Conservation (phyloP, 2,329 filamentous ascomycete genomes). For the Curvularia sp. region DNA sequence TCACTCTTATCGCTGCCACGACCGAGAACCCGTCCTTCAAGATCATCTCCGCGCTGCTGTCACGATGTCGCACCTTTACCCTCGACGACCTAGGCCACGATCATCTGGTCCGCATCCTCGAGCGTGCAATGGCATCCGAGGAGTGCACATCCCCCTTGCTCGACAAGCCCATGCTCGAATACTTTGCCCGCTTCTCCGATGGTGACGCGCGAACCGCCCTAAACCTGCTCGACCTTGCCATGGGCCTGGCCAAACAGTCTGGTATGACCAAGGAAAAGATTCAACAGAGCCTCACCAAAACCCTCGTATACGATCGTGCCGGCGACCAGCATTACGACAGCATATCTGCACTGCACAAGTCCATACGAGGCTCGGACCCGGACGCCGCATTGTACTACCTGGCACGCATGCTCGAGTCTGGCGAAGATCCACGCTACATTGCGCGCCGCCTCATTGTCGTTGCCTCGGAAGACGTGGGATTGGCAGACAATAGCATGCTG, state of each 20-base stretch:
- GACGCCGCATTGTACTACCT: conserved; percentile 95
- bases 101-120: conserved; percentile 75
- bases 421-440: conserved; percentile 91
- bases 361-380: conserved; percentile 83
- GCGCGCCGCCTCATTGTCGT: conserved; percentile 93
- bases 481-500: conserved; percentile 86
- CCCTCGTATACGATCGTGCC: conserved; percentile 90
- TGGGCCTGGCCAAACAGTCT: conserved; percentile 73
- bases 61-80: conserved; percentile 89
- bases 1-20: conserved; percentile 92
- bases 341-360: conserved; percentile 97
- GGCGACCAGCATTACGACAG: conserved; percentile 98
- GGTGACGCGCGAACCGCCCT: conserved; percentile 92
- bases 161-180: conserved; percentile 77
- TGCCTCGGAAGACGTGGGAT: conserved; percentile 89
- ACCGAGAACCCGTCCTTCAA: conserved; percentile 98
- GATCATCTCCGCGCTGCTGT: conserved; percentile 84
- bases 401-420: conserved; percentile 91
- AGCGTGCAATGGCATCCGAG: conserved; percentile 74
- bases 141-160: conserved; percentile 64
- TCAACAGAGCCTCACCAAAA: conserved; percentile 85
- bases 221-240: conserved; percentile 88
- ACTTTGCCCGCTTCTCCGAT: conserved; percentile 86
- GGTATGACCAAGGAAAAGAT: conserved; percentile 76
- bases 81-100: conserved; percentile 75